phyloP scores from a whole-genome alignment of 2,329 filamentous ascomycete genomes.

The Colletotrichum tropicicola region DNA sequence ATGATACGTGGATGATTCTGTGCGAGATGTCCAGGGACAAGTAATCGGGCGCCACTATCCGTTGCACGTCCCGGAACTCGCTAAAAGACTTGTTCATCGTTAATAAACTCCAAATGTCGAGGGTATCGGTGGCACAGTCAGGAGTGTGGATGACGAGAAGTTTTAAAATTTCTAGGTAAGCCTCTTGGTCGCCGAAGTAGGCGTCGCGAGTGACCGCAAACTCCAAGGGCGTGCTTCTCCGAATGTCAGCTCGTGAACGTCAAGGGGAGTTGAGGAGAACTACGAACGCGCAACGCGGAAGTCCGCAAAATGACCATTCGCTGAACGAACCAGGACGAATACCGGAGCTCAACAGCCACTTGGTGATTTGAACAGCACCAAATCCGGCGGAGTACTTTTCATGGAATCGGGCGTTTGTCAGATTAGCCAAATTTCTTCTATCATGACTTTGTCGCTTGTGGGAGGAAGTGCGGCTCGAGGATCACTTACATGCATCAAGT shows the following conservation, averaged over 20 bases:
- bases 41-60: not conserved
- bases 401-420: too few relatives aligned
- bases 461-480: too few relatives aligned
- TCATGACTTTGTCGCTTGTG: too few relatives aligned
- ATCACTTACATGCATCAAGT: not conserved
- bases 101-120: not conserved
- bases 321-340: not conserved
- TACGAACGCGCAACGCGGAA: too few relatives aligned
- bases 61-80: not conserved
- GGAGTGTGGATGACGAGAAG: not conserved
- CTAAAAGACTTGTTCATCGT: not conserved
- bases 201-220: not conserved
- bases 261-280: rapidly evolving
- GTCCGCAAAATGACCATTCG: not conserved
- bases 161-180: not conserved
- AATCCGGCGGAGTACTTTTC: rapidly evolving
- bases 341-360: not conserved
- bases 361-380: not conserved
- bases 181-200: not conserved
- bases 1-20: rapidly evolving
- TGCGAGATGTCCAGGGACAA: rapidly evolving
- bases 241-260: not conserved
- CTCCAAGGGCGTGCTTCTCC: not conserved
- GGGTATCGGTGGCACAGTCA: not conserved
- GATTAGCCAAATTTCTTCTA: too few relatives aligned